These are phyloP conservation scores for Papiliotrema terrestris DNA, from an alignment of 1,284 basidiomycete species.

Conservation along the genomic window DNA sequence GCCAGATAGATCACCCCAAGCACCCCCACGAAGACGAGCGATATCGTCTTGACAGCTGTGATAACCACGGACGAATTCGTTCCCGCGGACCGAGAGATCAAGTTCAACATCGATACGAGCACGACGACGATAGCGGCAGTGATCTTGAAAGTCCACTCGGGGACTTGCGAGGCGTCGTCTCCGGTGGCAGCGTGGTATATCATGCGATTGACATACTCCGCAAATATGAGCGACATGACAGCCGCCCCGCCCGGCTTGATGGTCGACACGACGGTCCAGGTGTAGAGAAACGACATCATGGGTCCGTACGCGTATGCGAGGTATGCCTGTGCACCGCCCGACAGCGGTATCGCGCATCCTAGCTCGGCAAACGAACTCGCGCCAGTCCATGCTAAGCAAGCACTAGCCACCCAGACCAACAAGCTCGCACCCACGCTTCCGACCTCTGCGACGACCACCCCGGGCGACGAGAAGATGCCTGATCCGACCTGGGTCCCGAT, in stretches of 20 bases:
- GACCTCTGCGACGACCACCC: slow-evolving; percentile 81
- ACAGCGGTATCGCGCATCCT: slow-evolving; percentile 53
- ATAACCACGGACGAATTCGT: slow-evolving; percentile 79
- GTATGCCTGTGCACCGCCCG: slow-evolving; percentile 89
- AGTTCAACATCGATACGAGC: slow-evolving; percentile 69
- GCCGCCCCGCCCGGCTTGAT: slow-evolving; percentile 62
- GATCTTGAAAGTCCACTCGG: slow-evolving; percentile 88
- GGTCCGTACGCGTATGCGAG: slow-evolving; percentile 86
- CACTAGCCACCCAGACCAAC: slow-evolving; percentile 72
- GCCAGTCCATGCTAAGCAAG: slow-evolving; percentile 85
- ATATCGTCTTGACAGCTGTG: slow-evolving; percentile 68
- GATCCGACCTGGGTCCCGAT: slow-evolving; percentile 85
- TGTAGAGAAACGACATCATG: slow-evolving; percentile 76
- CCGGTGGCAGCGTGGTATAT: slow-evolving; percentile 47
- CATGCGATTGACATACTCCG: slow-evolving; percentile 77
- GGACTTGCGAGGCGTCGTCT: slow-evolving; percentile 58
- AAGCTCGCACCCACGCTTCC: slow-evolving; percentile 81
- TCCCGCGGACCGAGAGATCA: slow-evolving; percentile 73
- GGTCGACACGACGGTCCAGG: slow-evolving; percentile 85
- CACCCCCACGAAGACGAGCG: slow-evolving; percentile 50
- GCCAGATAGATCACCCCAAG: slow-evolving; percentile 47
- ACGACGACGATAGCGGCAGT: slow-evolving; percentile 72
- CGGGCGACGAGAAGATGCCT: slow-evolving; percentile 90
- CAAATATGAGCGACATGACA: slow-evolving; percentile 57
- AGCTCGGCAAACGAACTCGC: slow-evolving; percentile 87